These are phyloP conservation scores for Stromatinia cepivora DNA, from an alignment of 2,329 filamentous ascomycete genomes.

Conservation along the genomic window DNA sequence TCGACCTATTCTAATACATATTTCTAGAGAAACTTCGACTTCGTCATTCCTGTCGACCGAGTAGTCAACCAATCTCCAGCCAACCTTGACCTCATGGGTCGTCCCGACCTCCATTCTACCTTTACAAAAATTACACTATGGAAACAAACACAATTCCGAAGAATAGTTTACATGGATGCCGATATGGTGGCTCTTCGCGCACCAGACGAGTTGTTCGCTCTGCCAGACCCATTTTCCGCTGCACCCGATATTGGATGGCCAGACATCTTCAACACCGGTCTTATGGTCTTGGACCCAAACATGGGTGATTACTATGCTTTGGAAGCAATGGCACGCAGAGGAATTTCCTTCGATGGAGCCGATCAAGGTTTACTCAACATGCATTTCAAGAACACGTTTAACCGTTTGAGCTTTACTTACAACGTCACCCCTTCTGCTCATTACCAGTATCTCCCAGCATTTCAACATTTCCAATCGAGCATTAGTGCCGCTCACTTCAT, in stretches of 20 bases:
- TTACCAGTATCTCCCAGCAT: slow-evolving; percentile 96
- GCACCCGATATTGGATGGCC: slow-evolving; percentile 97
- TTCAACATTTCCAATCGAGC: slow-evolving; percentile 84
- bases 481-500: slow-evolving; percentile 96
- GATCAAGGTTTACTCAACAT: slow-evolving; percentile 96
- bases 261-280: slow-evolving; percentile 95
- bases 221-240: slow-evolving; percentile 61
- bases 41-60: slow-evolving; percentile 79
- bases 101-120: slow-evolving; percentile 83
- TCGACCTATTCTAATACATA: slow-evolving; percentile 26
- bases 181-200: slow-evolving; percentile 89
- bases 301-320: slow-evolving; percentile 86
- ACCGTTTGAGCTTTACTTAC: slow-evolving; percentile 90
- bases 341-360: slow-evolving; percentile 93
- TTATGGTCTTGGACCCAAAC: slow-evolving; percentile 88
- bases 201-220: slow-evolving; percentile 86
- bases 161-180: slow-evolving; percentile 92
- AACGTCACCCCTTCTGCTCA: slow-evolving; percentile 96
- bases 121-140: slow-evolving; percentile 97
- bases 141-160: slow-evolving; percentile 85
- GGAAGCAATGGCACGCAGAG: slow-evolving; percentile 76
- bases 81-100: slow-evolving; percentile 90
- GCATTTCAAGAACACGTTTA: slow-evolving; percentile 81
- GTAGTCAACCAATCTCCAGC: slow-evolving; percentile 74
- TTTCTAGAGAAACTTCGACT: slow-evolving; percentile 77